A percentile compares a stretch with the other conserved stretches of the same genome.
Evolutionary conservation across 2,329 filamentous ascomycete species (phyloP).

Genomic region (Penicillium sp.): DNA sequence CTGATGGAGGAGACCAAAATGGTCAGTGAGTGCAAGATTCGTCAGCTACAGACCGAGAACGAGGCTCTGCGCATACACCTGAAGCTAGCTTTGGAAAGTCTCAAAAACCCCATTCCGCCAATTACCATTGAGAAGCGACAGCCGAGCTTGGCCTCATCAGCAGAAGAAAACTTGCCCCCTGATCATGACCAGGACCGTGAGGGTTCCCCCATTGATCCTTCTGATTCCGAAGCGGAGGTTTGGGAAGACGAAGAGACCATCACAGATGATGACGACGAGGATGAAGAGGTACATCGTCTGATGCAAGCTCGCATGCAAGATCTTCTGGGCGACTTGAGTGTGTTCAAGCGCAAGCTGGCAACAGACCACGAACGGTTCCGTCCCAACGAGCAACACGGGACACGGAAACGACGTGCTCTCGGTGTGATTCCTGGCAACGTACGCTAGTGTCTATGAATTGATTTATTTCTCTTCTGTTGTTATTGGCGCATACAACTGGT

Average conservation of each 20-base stretch:
- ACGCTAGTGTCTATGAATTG: constrained; percentile 15
- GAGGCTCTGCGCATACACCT: constrained; percentile 84
- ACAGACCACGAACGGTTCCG: constrained; percentile 59
- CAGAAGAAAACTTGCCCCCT: constrained; percentile 58
- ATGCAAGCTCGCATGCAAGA: constrained; percentile 82
- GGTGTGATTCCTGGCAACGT: constrained; percentile 28
- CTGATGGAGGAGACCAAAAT: constrained; percentile 93
- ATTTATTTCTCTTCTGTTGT: not conserved
- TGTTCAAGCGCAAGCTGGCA: constrained; percentile 80
- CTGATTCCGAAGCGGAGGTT: constrained; percentile 32
- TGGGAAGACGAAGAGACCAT: constrained; percentile 52
- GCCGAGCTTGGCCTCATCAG: constrained; percentile 40
- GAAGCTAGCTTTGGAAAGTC: constrained; percentile 74
- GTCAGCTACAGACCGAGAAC: constrained; percentile 81
- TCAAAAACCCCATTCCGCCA: constrained; percentile 83
- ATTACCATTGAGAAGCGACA: constrained; percentile 34
- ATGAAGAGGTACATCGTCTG: constrained; percentile 49
- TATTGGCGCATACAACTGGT: constrained; percentile 2
- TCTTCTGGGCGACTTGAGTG: constrained; percentile 70
- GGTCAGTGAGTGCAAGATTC: constrained; percentile 90
- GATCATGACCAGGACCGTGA: constrained; percentile 38
- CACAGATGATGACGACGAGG: constrained; percentile 40
- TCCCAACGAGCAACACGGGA: constrained; percentile 21
- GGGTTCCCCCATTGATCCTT: constrained; percentile 22
- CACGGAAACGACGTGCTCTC: constrained; percentile 30